phyloP scores from a whole-genome alignment of 2,329 filamentous ascomycete genomes.

The Apiospora rasikravindrae region DNA sequence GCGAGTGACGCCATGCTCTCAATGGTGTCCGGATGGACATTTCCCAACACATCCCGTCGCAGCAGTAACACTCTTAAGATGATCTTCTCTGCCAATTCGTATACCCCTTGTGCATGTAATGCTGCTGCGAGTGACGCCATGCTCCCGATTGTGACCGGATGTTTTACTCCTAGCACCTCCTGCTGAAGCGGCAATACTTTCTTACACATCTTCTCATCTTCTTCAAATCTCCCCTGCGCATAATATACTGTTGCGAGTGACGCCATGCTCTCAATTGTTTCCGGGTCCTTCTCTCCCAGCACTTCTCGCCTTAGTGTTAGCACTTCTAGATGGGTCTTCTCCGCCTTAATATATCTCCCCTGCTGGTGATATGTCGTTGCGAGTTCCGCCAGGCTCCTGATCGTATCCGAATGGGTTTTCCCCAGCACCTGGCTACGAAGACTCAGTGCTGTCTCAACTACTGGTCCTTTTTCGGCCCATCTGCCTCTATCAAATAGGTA shows the following conservation, averaged over 20 bases:
- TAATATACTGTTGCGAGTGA: too few relatives aligned
- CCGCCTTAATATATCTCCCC: constrained; percentile 21
- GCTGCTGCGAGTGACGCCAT: too few relatives aligned
- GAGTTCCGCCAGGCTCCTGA: constrained; percentile 31
- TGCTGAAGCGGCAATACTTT: too few relatives aligned
- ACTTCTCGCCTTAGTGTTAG: constrained; percentile 9
- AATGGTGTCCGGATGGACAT: constrained; percentile 35
- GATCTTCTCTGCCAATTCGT: too few relatives aligned
- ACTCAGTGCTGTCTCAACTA: constrained; percentile 27
- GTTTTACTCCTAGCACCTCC: too few relatives aligned
- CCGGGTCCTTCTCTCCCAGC: constrained; percentile 17
- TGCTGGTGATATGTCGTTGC: constrained; percentile 26
- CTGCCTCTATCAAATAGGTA: constrained; percentile 33
- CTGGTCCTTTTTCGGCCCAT: constrained; percentile 33
- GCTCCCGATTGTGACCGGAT: too few relatives aligned
- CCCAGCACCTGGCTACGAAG: constrained; percentile 29
- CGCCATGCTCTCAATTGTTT: constrained; percentile 8
- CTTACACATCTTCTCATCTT: too few relatives aligned
- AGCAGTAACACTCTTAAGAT: too few relatives aligned
- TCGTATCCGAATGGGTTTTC: constrained; percentile 34
- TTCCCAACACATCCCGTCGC: too few relatives aligned
- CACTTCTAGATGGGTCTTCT: constrained; percentile 16
- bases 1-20: constrained; percentile 31
- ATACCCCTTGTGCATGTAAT: too few relatives aligned
- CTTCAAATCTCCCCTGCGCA: too few relatives aligned